Evolutionary conservation across 2,329 filamentous ascomycete species (phyloP), one percentile per base, ranked within the genome.

Genomic region (Stemphylium beticola): DNA sequence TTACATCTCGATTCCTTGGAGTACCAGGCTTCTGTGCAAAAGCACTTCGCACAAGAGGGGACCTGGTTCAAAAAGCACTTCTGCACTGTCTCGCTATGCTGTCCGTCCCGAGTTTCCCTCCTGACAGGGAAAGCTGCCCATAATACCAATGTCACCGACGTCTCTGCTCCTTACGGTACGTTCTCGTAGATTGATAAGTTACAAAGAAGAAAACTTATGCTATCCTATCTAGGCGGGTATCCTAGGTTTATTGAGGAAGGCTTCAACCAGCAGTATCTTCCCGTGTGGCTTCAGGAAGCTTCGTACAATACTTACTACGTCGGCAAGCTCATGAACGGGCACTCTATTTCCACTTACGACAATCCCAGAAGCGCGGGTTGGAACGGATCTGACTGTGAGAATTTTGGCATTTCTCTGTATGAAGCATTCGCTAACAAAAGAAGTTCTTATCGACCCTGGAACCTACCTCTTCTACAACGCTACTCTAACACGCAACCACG

Each of bases 241-340:
- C 83, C 85, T 1, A 89, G 90, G 63, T 88, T 91, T 51, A 75
- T 90, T 12, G 76, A 77, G 3, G 79, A 88, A 47, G 87, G 88
- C 0, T 80, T 85, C 55, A 89, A 91, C 53, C 81, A 87, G 1
- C 82, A 87, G 32, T 90, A 88, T 56, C 79, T 91, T 0, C 88
- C 88, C 0, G 69, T 91, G 0, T 91, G 88, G 87, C 74, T 92
- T n/a, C 86, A 90, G 60, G 71, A 82, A 4, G 84, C 83, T 0
- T 87, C 87, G 0, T 91, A 91, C 67, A 83, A 85, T 60, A 90
- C 88, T 0, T 90, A 89, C 65, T 91, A 91, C 63, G 85, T 84
- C 0, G 89, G 87, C n/a, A 91, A 92, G 67, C 77, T 90, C 4
- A 87, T 88, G 75, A 91, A 91, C 60, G 78, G 81, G 0, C 87